These are phyloP conservation scores for Penicillium macrosclerotiorum DNA, from an alignment of 495 filamentous ascomycete genomes.

Conservation along the genomic window DNA sequence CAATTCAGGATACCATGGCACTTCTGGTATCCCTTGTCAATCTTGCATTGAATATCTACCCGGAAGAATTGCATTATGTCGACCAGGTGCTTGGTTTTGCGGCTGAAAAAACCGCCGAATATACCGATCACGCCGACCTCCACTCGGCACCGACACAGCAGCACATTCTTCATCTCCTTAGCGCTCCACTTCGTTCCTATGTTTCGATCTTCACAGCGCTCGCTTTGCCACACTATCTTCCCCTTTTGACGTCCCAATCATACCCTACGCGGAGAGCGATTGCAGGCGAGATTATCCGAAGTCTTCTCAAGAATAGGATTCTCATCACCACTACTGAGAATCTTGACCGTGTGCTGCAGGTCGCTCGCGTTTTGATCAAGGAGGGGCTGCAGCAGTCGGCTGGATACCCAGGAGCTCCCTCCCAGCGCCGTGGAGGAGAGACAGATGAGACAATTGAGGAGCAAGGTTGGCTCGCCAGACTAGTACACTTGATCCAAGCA, in stretches of 20 bases:
- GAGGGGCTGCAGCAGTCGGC: slow-evolving; percentile 83
- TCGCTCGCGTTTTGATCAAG: slow-evolving; percentile 85
- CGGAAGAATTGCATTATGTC: slow-evolving; percentile 87
- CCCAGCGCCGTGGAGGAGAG: slow-evolving; percentile 62
- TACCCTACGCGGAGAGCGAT: slow-evolving; percentile 89
- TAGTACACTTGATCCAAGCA: slow-evolving; percentile 82
- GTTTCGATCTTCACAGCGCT: slow-evolving; percentile 91
- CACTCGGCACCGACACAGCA: slow-evolving; percentile 85
- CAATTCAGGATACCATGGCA: slow-evolving; percentile 93
- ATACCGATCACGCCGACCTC: slow-evolving; percentile 89
- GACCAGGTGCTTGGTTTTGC: slow-evolving; percentile 92
- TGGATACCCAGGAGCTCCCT: slow-evolving; percentile 76
- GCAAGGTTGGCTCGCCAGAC: slow-evolving; percentile 90
- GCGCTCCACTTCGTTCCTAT: slow-evolving; percentile 85
- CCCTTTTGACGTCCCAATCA: slow-evolving; percentile 86
- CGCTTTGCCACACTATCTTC: slow-evolving; percentile 84
- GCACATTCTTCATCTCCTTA: slow-evolving; percentile 82
- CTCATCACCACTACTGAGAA: slow-evolving; percentile 70
- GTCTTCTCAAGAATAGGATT: slow-evolving; percentile 75
- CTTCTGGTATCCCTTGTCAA: slow-evolving; percentile 89
- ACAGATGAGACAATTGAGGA: slow-evolving; percentile 97
- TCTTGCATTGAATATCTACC: slow-evolving; percentile 92
- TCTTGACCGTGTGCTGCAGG: slow-evolving; percentile 84
- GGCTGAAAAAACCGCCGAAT: slow-evolving; percentile 80
- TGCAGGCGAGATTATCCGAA: slow-evolving; percentile 80